Evolutionary conservation across 2,329 filamentous ascomycete species (phyloP).

Genomic region (Hansfordia pulvinata): DNA sequence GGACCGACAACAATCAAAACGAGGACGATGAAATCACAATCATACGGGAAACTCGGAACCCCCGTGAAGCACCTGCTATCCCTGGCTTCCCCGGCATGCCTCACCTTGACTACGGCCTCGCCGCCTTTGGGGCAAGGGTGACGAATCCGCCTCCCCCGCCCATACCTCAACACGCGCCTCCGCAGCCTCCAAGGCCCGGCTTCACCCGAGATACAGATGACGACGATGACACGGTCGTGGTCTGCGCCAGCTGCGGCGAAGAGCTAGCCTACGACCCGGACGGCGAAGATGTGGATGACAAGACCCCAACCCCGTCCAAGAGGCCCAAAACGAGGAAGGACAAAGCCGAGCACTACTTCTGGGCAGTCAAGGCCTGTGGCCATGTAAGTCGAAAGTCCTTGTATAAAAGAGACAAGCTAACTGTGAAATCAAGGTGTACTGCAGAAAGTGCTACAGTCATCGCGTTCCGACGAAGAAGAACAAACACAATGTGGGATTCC

Average conservation of each 20-base stretch:
- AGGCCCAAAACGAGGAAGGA: slow-evolving; percentile 33
- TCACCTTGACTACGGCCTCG: slow-evolving; percentile 12
- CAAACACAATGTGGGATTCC: slow-evolving; percentile 21
- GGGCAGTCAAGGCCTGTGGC: slow-evolving; percentile 81
- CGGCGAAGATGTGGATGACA: slow-evolving; percentile 17
- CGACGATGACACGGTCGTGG: slow-evolving; percentile 57
- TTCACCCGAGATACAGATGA: slow-evolving; percentile 69
- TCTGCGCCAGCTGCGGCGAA: slow-evolving; percentile 78
- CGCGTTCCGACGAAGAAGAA: slow-evolving; percentile 27
- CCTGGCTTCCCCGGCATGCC: slow-evolving; percentile 7
- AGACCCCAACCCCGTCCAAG: slow-evolving; percentile 17
- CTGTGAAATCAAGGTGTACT: slow-evolving; percentile 39
- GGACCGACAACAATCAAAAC: slow-evolving; percentile 1
- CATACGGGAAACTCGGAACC: too few relatives aligned
- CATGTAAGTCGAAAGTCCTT: slow-evolving; percentile 48
- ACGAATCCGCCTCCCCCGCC: slow-evolving; percentile 8
- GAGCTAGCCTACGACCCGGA: slow-evolving; percentile 65
- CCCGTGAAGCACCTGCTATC: too few relatives aligned
- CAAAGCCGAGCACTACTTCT: slow-evolving; percentile 68
- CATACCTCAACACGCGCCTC: slow-evolving; percentile 46
- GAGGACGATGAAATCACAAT: too few relatives aligned
- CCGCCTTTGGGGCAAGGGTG: slow-evolving; percentile 8
- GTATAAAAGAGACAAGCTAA: slow-evolving; percentile 8
- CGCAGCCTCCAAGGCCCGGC: slow-evolving; percentile 53
- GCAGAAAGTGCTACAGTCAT: slow-evolving; percentile 45